Conservation (phyloP, 2,329 filamentous ascomycete species). For the Diaporthe velutina region DNA sequence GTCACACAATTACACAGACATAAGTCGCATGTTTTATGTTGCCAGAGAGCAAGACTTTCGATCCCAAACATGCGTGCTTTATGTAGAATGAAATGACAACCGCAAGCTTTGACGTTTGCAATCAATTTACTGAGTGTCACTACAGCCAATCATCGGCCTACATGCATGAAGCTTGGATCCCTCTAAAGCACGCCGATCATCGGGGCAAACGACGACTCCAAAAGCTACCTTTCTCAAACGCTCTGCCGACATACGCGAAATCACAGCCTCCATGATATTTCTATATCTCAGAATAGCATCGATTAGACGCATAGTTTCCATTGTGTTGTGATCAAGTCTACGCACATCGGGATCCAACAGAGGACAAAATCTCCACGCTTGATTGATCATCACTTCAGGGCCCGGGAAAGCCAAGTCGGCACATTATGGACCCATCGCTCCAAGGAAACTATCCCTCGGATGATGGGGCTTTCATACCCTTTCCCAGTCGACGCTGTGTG, state of each 20-base stretch:
- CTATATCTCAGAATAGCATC: not conserved
- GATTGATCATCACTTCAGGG: not conserved
- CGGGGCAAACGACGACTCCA: not conserved
- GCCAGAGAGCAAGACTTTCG: not conserved
- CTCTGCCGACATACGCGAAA: not conserved
- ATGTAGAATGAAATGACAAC: not conserved
- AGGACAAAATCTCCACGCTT: not conserved
- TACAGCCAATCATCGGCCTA: not conserved
- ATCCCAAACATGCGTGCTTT: not conserved
- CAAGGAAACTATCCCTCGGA: slow-evolving; percentile 37
- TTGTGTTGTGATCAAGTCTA: too few species aligned
- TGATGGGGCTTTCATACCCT: slow-evolving; percentile 42
- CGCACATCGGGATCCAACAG: not conserved
- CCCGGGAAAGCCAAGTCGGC: not conserved
- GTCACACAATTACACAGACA: not conserved
- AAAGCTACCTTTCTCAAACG: not conserved
- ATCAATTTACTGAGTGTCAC: not conserved
- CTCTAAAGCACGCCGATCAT: not conserved
- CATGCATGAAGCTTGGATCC: not conserved
- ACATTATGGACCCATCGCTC: not conserved
- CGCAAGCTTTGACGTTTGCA: not conserved
- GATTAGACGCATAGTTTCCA: too few species aligned
- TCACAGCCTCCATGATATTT: too few species aligned
- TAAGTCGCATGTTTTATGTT: not conserved
- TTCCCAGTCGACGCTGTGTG: slow-evolving; percentile 83